Conservation (phyloP, 2,329 filamentous ascomycete genomes). For the Mycosphaerella sp. region DNA sequence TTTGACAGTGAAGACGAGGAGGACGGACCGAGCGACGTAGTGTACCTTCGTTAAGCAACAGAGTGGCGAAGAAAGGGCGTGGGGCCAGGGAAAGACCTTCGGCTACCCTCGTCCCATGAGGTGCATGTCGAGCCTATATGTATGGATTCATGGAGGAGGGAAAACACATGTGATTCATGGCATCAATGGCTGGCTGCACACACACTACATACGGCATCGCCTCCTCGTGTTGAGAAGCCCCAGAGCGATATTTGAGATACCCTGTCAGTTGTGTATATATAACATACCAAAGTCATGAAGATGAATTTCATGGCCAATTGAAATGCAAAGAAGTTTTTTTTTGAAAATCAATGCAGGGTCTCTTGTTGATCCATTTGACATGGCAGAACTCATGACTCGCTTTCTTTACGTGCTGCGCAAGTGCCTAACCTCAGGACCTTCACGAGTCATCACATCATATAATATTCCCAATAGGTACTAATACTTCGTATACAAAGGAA, state of each 20-base stretch:
- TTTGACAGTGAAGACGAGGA: background rate
- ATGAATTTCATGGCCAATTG: background rate
- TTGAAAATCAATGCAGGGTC: background rate
- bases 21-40: background rate
- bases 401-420: no score
- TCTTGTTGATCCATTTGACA: no score
- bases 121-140: background rate
- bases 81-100: background rate
- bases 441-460: no score
- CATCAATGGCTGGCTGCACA: background rate
- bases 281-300: background rate
- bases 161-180: background rate
- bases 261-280: background rate
- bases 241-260: background rate
- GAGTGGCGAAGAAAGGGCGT: background rate
- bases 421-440: no score
- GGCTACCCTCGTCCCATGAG: no score
- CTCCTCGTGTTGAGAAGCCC: background rate
- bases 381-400: no score
- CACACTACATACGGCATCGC: background rate
- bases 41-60: background rate
- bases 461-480: no score
- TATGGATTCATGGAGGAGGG: background rate
- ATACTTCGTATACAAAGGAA: no score
- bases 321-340: background rate